Conservation (phyloP, 352 stramenopile genomes). For the Phytophthora aleatoria region DNA sequence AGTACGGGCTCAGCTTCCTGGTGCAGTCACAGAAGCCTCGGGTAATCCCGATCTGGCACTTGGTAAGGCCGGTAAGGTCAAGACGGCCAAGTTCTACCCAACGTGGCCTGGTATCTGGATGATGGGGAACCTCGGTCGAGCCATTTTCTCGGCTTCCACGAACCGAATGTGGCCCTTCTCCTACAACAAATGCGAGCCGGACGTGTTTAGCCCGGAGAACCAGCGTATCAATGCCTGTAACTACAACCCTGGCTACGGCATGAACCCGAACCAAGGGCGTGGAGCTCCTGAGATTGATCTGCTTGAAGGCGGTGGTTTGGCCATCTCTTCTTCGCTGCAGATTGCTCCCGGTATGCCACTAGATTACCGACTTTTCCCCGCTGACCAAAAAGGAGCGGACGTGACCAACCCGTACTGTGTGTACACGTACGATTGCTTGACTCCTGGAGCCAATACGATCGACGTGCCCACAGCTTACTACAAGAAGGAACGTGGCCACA, state of each 20-base stretch:
- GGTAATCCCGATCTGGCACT: slow-evolving; percentile 50
- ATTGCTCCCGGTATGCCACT: slow-evolving; percentile 74
- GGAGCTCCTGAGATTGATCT: slow-evolving; percentile 95
- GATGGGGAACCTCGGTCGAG: slow-evolving; percentile 94
- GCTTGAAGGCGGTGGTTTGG: slow-evolving; percentile 83
- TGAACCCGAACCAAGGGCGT: slow-evolving; percentile 86
- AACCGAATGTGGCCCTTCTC: slow-evolving; percentile 97
- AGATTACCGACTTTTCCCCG: slow-evolving; percentile 59
- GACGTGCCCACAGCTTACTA: slow-evolving; percentile 55
- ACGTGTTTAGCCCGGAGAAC: slow-evolving; percentile 54
- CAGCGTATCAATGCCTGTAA: slow-evolving; percentile 91
- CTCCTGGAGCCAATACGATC: slow-evolving; percentile 48
- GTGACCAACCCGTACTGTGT: slow-evolving; percentile 42
- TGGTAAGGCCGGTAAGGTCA: slow-evolving; percentile 57
- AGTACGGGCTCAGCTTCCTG: slow-evolving; percentile 89
- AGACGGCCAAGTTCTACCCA: slow-evolving; percentile 55
- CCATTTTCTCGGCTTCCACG: slow-evolving; percentile 94
- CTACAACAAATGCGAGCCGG: slow-evolving; percentile 90
- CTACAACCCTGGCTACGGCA: slow-evolving; percentile 84
- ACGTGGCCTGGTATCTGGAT: slow-evolving; percentile 97
- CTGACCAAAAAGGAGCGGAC: slow-evolving; percentile 31
- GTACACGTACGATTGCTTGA: slow-evolving; percentile 54
- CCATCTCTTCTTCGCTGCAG: slow-evolving; percentile 92
- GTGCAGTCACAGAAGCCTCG: slow-evolving; percentile 49
- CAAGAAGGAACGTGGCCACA: slow-evolving; percentile 45